Evolutionary conservation across 345 rosid species (phyloP), one percentile per base, ranked within the genome.

Genomic region (Populus alba): DNA sequence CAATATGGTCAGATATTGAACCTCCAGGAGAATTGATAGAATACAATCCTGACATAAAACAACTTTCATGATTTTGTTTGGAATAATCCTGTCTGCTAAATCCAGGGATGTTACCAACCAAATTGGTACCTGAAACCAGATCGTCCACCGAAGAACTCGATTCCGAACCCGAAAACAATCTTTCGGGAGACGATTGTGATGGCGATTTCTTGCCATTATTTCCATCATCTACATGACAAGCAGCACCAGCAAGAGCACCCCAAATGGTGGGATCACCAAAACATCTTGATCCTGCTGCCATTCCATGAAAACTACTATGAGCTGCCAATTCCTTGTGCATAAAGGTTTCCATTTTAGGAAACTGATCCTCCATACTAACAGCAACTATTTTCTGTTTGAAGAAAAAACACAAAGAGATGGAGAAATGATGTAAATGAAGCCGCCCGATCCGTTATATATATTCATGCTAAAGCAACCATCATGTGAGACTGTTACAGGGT

Each of bases 291-390:
- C 78, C 73, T 62, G 75, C 47, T 59, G 81, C 61, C 78, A 78
- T 23, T 35, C 87, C 85, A 71, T 83, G 78, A 71, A 83, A 74
- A 66, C 80, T 81, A 78, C 87, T 15, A 41, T 20, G 82, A 31
- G 86, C 83, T 39, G 82, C 59, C 23, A 76, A 71, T 80, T 79
- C 87, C 87, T 84, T 88, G 80, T 76, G 78, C 80, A 86, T 72
- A 75, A 86, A 87, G 83, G 78, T 85, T 83, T 87, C 91, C 78
- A 83, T 80, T 88, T 87, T 85, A 6, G 89, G 91, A 87, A 88
- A 78, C 80, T 86, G 87, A 71, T 85, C 84, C 68, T 84, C 91
- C 89, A 87, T 83, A 61, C n/a, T 15, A 43, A 4, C 27, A 7
- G 10, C 33, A n/a, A 45, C 53, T 72, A 37, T 74, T 82, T 63